Conservation (phyloP, 2,329 filamentous ascomycete genomes). For the Scedosporium minutisporum region DNA sequence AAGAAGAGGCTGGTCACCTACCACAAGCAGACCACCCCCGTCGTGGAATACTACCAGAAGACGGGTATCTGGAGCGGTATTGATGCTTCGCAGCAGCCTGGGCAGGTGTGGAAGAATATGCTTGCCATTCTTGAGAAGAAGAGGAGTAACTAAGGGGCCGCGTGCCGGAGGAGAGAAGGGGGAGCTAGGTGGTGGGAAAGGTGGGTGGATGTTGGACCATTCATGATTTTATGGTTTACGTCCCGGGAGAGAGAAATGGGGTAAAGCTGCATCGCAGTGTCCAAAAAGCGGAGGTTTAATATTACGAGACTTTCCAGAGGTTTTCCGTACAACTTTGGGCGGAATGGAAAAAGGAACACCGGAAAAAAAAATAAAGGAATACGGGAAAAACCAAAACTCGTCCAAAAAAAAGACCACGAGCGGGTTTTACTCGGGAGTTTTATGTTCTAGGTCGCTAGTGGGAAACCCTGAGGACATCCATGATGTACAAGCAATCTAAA, state of each 20-base stretch:
- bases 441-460: too few species aligned
- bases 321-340: background rate
- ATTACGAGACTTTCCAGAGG: background rate
- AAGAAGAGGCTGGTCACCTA: constrained; percentile 93
- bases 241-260: background rate
- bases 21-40: constrained; percentile 85
- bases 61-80: constrained; percentile 94
- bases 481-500: too few species aligned
- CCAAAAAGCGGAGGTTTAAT: background rate
- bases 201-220: background rate
- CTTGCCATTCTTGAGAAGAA: constrained; percentile 69
- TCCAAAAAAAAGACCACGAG: background rate
- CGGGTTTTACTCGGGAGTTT: too few species aligned
- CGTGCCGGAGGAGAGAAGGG: background rate
- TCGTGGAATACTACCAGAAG: constrained; percentile 94
- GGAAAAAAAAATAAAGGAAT: constrained; percentile 1
- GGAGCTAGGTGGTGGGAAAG: background rate
- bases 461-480: too few species aligned
- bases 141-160: constrained; percentile 16
- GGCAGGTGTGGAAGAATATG: constrained; percentile 90
- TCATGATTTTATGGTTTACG: background rate
- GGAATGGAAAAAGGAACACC: background rate
- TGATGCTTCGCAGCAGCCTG: constrained; percentile 92
- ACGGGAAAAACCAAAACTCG: background rate
- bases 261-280: background rate